These are phyloP conservation scores for Aspergillus jensenii DNA, from an alignment of 2,329 filamentous ascomycete genomes.

Conservation along the genomic window DNA sequence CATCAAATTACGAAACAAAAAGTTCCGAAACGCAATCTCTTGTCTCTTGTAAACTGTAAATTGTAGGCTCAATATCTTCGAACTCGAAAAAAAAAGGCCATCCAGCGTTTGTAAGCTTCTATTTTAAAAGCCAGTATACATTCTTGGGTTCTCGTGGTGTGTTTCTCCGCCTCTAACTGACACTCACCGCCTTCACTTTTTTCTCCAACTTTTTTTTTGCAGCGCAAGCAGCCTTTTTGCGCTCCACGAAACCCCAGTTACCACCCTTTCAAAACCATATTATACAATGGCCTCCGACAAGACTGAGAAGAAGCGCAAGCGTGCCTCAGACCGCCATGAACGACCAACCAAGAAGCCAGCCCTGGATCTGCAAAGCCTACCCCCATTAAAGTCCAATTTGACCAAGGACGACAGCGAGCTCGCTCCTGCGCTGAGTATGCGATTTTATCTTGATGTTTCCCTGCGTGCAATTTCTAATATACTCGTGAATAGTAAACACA, in stretches of 20 bases:
- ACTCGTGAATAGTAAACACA: conserved; percentile 28
- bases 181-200: conserved; percentile 27
- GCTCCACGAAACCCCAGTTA: background rate
- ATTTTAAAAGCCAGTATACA: background rate
- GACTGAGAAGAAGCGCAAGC: conserved; percentile 53
- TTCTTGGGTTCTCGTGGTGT: background rate
- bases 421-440: conserved; percentile 52
- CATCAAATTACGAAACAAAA: conserved; percentile 30
- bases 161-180: conserved; percentile 23
- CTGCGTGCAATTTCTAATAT: background rate
- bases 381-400: conserved; percentile 46
- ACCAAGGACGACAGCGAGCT: conserved; percentile 49
- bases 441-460: background rate
- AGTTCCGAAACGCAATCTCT: conserved; percentile 15
- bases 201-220: conserved; percentile 18
- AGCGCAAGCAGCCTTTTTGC: background rate
- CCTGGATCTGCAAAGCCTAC: conserved; percentile 34
- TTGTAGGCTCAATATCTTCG: background rate
- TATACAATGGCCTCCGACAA: conserved; percentile 34
- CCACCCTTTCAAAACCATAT: background rate
- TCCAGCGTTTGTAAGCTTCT: too few relatives aligned
- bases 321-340: conserved; percentile 44
- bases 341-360: conserved; percentile 51
- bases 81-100: too few relatives aligned
- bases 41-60: background rate